These are phyloP conservation scores for Polyporus arcularius DNA, from an alignment of 768 basidiomycete species.

Conservation along the genomic window DNA sequence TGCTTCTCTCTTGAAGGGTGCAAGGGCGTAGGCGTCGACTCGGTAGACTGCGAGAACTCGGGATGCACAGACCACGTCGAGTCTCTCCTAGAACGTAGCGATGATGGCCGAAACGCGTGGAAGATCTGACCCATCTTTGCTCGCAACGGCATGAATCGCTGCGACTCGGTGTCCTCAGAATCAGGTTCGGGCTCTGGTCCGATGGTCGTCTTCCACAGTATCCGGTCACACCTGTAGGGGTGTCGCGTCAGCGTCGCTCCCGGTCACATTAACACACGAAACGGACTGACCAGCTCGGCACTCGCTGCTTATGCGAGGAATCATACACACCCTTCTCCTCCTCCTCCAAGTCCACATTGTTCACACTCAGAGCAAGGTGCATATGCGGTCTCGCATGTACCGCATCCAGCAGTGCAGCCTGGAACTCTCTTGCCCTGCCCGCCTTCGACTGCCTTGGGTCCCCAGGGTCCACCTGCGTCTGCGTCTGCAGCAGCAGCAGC, in stretches of 20 bases:
- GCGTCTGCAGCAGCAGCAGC: not conserved
- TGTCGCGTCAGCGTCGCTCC: not conserved
- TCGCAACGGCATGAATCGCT: constrained; percentile 33
- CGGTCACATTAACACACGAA: not conserved
- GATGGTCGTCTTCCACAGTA: constrained; percentile 79
- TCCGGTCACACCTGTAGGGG: constrained; percentile 72
- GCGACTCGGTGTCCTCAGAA: constrained; percentile 34
- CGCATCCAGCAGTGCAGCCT: constrained; percentile 13
- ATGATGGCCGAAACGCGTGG: constrained; percentile 50
- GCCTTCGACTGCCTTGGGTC: constrained; percentile 12
- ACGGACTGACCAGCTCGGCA: constrained; percentile 73
- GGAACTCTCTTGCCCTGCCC: constrained; percentile 9
- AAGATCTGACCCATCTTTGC: constrained; percentile 57
- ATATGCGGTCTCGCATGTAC: constrained; percentile 11
- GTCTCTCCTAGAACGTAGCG: constrained; percentile 31
- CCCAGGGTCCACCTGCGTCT: constrained; percentile 6
- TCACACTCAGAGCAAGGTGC: constrained; percentile 32
- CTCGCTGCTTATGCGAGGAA: constrained; percentile 77
- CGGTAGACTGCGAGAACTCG: constrained; percentile 11
- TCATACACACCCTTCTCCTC: constrained; percentile 74
- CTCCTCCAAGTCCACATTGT: constrained; percentile 40
- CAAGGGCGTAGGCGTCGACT: constrained; percentile 4
- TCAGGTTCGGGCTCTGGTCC: constrained; percentile 45
- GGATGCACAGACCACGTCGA: constrained; percentile 25
- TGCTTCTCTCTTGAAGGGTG: constrained; percentile 3